A percentile compares a stretch with the other conserved stretches of the same genome.
Conservation (phyloP, 2,329 filamentous ascomycete genomes). For the Cytospora piceae region DNA sequence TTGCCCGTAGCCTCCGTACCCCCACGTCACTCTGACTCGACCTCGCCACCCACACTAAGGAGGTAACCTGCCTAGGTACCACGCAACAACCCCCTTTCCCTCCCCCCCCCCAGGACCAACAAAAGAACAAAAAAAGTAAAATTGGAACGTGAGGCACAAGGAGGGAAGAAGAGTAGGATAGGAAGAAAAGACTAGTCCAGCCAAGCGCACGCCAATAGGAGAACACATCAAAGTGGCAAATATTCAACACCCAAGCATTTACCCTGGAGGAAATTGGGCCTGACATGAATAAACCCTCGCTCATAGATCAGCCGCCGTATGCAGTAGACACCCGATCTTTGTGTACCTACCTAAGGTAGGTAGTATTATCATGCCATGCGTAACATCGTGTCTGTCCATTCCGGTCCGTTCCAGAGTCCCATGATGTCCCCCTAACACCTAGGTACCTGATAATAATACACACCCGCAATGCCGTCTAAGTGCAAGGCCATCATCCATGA, state of each 20-base stretch:
- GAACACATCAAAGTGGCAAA: background rate
- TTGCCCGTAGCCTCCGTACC: too few relatives aligned
- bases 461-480: background rate
- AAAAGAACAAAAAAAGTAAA: background rate
- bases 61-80: background rate
- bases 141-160: background rate
- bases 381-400: background rate
- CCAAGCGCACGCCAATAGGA: background rate
- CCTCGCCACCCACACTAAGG: background rate
- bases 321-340: background rate
- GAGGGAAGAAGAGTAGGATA: background rate
- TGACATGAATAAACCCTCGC: background rate
- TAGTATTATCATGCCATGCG: too few relatives aligned
- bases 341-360: background rate
- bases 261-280: background rate
- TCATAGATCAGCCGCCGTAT: background rate
- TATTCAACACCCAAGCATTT: background rate
- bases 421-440: background rate
- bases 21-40: slow-evolving; percentile 3
- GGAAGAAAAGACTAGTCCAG: background rate
- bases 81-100: background rate
- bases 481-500: background rate
- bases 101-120: background rate
- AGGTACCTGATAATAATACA: background rate
- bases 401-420: background rate